Percentiles rank a stretch among this genome's conserved stretches.
Conservation (phyloP, 2,329 filamentous ascomycete genomes). For the Aspergillus carbonarius region DNA sequence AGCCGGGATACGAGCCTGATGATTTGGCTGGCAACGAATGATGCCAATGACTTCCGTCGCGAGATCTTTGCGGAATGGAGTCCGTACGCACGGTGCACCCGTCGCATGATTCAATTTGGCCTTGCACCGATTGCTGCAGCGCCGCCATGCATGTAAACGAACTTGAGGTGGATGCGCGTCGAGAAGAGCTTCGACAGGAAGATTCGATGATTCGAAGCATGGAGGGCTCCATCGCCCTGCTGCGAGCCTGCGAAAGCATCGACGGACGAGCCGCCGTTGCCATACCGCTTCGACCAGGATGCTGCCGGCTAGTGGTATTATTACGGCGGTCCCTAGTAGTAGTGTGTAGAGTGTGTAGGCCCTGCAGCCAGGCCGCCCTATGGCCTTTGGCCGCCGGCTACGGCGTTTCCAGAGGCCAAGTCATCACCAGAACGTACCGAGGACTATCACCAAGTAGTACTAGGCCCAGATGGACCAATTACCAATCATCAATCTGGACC, state of each 20-base stretch:
- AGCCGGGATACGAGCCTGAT: neutral
- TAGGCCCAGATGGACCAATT: neutral
- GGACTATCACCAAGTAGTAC: neutral
- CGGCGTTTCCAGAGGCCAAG: slow-evolving; percentile 7
- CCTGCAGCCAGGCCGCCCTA: slow-evolving; percentile 1
- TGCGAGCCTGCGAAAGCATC: neutral
- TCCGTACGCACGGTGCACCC: neutral
- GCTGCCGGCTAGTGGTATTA: neutral
- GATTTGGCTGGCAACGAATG: neutral
- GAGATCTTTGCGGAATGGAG: neutral
- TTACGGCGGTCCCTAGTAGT: neutral
- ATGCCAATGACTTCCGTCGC: neutral
- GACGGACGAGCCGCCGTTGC: neutral
- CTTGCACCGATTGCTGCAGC: neutral
- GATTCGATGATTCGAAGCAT: neutral
- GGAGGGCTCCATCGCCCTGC: neutral
- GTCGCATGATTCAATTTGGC: neutral
- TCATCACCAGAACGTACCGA: slow-evolving; percentile 2
- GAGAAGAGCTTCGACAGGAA: neutral
- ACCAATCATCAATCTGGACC: neutral
- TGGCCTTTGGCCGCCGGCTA: neutral
- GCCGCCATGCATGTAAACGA: neutral
- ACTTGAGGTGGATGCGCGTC: neutral
- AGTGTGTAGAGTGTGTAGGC: neutral
- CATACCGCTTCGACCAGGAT: slow-evolving; percentile 2